Conservation (phyloP, 75 land plant species). For the Sequoia sempervirens region DNA sequence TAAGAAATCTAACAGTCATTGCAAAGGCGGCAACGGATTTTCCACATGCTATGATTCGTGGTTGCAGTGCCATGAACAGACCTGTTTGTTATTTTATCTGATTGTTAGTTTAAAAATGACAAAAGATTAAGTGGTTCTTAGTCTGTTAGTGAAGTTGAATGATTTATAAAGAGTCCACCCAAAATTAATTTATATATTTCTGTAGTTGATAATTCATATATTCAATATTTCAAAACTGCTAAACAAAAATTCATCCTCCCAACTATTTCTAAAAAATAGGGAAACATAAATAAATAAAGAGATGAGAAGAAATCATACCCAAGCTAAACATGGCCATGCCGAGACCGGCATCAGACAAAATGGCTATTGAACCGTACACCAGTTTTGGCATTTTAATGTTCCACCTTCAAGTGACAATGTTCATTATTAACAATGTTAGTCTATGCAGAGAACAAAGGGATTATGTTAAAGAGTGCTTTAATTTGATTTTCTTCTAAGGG, state of each 20-base stretch:
- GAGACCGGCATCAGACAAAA: constrained; percentile 71
- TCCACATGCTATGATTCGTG: constrained; percentile 60
- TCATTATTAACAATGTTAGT: neutral
- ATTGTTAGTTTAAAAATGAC: neutral
- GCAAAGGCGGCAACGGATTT: constrained; percentile 36
- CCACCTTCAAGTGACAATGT: constrained; percentile 33
- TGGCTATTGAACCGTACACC: constrained; percentile 37
- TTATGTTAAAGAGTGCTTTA: too few relatives aligned
- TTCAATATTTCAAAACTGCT: too few relatives aligned
- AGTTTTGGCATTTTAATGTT: constrained; percentile 56
- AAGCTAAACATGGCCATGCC: constrained; percentile 84
- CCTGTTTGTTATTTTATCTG: constrained; percentile 28
- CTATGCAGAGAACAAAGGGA: neutral
- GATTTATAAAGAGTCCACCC: too few relatives aligned
- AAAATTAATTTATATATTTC: too few relatives aligned
- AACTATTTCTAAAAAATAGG: too few relatives aligned
- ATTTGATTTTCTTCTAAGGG: too few relatives aligned
- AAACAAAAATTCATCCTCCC: too few relatives aligned
- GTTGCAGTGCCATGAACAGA: constrained; percentile 71
- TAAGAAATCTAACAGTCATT: constrained; percentile 62
- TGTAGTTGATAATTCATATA: too few relatives aligned
- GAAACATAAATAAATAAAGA: neutral
- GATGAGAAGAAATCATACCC: constrained; percentile 17
- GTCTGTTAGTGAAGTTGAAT: too few relatives aligned
- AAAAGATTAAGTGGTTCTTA: neutral